Conservation (phyloP, 768 basidiomycete species). For the Strobilomyces dryophilus region DNA sequence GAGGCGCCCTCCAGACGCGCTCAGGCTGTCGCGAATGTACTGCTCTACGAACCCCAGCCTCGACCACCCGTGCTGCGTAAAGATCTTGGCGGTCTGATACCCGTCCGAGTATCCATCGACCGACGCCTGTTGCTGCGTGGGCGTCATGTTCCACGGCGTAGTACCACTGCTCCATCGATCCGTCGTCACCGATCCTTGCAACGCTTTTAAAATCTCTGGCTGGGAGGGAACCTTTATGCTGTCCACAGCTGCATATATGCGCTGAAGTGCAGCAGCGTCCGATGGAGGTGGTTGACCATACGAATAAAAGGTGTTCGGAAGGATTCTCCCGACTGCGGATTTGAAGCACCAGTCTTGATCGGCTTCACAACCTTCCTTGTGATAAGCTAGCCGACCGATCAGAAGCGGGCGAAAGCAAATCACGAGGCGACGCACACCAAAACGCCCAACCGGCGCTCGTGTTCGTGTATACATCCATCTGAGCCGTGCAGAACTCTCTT, state of each 20-base stretch:
- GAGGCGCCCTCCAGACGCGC: slow-evolving; percentile 12
- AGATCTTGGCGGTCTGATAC: slow-evolving; percentile 49
- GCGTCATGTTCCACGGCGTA: slow-evolving; percentile 5
- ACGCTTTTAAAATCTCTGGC: slow-evolving; percentile 7
- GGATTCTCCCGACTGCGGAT: slow-evolving; percentile 48
- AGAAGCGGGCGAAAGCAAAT: background rate
- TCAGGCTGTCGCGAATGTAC: slow-evolving; percentile 47
- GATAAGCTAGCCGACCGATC: slow-evolving; percentile 41
- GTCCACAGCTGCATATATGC: slow-evolving; percentile 11
- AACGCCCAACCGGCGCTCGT: slow-evolving; percentile 62
- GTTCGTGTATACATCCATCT: slow-evolving; percentile 55
- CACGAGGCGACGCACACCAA: slow-evolving; percentile 48
- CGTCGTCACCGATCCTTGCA: background rate
- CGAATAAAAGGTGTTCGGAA: slow-evolving; percentile 57
- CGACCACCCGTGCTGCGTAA: slow-evolving; percentile 45
- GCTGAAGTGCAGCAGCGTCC: slow-evolving; percentile 21
- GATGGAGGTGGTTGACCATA: slow-evolving; percentile 34
- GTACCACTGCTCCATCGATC: background rate
- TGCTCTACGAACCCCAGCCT: slow-evolving; percentile 60
- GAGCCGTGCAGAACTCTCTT: slow-evolving; percentile 51
- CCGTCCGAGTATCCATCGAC: slow-evolving; percentile 58
- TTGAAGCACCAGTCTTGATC: slow-evolving; percentile 72
- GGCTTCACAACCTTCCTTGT: slow-evolving; percentile 54
- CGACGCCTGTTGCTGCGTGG: slow-evolving; percentile 9
- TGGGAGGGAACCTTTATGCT: slow-evolving; percentile 14